phyloP scores from a whole-genome alignment of 441 rosid genomes.

The Rhodomyrtus psidioides region DNA sequence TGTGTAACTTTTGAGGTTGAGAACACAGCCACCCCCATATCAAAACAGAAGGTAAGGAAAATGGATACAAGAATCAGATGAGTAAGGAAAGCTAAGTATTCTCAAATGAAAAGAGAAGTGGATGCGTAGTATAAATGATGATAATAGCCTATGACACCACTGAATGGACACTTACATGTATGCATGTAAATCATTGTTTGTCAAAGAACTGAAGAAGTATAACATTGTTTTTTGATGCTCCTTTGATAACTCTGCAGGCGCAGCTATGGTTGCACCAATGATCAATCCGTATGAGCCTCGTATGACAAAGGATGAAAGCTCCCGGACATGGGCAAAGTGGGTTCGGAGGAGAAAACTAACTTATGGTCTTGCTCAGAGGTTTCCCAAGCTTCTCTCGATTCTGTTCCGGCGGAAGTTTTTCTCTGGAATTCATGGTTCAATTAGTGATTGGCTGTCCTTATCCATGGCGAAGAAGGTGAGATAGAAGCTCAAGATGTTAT shows the following conservation, averaged over 20 bases:
- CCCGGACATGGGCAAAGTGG: slow-evolving; percentile 49
- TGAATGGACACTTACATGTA: background rate
- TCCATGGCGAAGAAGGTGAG: slow-evolving; percentile 48
- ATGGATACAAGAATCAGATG: background rate
- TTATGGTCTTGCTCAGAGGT: slow-evolving; percentile 43
- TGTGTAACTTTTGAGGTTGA: background rate
- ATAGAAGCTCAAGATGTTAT: background rate
- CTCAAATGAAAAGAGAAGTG: background rate
- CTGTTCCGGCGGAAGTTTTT: slow-evolving; percentile 44
- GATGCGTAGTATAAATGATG: background rate
- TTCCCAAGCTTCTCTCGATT: slow-evolving; percentile 38
- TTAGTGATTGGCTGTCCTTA: slow-evolving; percentile 50
- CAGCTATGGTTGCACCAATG: slow-evolving; percentile 47
- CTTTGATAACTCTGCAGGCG: slow-evolving; percentile 34
- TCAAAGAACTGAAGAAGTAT: background rate
- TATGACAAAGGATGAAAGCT: slow-evolving; percentile 53
- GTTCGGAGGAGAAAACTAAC: slow-evolving; percentile 35
- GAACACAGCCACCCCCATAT: background rate
- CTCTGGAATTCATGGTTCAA: slow-evolving; percentile 45
- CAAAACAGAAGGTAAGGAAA: background rate
- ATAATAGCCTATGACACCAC: background rate
- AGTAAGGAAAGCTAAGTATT: background rate
- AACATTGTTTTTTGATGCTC: background rate
- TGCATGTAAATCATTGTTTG: background rate
- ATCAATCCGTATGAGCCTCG: slow-evolving; percentile 57